These are phyloP conservation scores for Chalciporus sp. DNA, from an alignment of 1,284 basidiomycete species.

Conservation along the genomic window DNA sequence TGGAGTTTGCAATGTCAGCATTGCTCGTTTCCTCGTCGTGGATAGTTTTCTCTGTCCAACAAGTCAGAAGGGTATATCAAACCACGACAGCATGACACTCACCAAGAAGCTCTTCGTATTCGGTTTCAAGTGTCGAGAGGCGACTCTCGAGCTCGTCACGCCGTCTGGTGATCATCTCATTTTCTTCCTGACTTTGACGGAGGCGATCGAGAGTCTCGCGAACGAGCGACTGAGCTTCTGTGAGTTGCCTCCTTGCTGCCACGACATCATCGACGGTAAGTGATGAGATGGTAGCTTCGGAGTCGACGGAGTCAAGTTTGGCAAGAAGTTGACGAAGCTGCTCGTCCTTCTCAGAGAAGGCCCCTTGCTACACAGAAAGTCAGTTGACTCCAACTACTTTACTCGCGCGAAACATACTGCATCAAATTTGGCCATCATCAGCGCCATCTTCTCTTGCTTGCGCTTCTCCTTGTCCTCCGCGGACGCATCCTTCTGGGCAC, in stretches of 20 bases:
- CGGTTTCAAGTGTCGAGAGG: slow-evolving; percentile 81
- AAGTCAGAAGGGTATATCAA: slow-evolving; percentile 1
- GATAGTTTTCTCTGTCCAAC: slow-evolving; percentile 75
- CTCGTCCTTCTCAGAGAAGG: slow-evolving; percentile 93
- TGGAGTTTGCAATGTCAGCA: slow-evolving; percentile 78
- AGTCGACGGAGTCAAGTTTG: slow-evolving; percentile 81
- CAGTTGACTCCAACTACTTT: slow-evolving; percentile 1
- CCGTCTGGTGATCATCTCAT: slow-evolving; percentile 81
- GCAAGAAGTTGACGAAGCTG: slow-evolving; percentile 82
- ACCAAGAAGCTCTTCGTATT: slow-evolving; percentile 97
- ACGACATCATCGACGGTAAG: slow-evolving; percentile 80
- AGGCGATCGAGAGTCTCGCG: slow-evolving; percentile 91
- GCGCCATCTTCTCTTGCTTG: slow-evolving; percentile 99
- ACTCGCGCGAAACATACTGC: slow-evolving; percentile 55
- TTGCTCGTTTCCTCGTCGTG: slow-evolving; percentile 81
- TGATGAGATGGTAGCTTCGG: slow-evolving; percentile 53
- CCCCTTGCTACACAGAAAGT: slow-evolving; percentile 61
- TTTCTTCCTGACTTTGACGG: slow-evolving; percentile 90
- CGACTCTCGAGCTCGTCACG: slow-evolving; percentile 88
- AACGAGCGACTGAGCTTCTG: slow-evolving; percentile 85
- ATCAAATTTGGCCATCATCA: slow-evolving; percentile 99
- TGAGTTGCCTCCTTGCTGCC: slow-evolving; percentile 81
- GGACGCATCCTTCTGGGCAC: slow-evolving; percentile 81
- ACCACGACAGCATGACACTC: slow-evolving; percentile 21
- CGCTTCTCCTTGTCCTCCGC: slow-evolving; percentile 97